Conservation (phyloP, 2,329 filamentous ascomycete species). For the Ascochyta lentis region DNA sequence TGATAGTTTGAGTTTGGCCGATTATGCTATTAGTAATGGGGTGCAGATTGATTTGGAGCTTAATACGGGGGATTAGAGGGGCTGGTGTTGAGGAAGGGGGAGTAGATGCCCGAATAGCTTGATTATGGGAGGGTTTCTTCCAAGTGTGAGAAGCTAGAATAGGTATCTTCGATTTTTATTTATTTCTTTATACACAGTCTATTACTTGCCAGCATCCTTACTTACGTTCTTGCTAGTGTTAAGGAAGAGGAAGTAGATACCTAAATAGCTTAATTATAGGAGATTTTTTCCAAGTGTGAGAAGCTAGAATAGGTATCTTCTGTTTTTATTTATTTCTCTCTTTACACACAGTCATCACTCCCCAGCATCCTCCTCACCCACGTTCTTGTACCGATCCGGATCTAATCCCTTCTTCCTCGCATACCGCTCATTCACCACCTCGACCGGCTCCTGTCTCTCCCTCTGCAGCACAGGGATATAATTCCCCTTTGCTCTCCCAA, state of each 20-base stretch:
- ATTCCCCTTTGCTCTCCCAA: conserved; percentile 60
- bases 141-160: too few species aligned
- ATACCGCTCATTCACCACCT: conserved; percentile 68
- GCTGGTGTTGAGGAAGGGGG: too few species aligned
- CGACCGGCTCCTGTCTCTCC: conserved; percentile 63
- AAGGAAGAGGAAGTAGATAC: too few species aligned
- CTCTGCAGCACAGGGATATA: conserved; percentile 65
- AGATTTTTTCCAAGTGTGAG: too few species aligned
- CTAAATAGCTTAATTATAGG: too few species aligned
- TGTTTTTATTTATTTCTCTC: not conserved
- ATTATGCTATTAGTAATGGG: conserved; percentile 94
- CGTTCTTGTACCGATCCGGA: conserved; percentile 15
- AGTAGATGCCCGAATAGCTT: too few species aligned
- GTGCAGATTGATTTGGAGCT: conserved; percentile 65
- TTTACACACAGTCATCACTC: conserved; percentile 23
- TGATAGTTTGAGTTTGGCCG: conserved; percentile 83
- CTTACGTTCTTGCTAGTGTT: too few species aligned
- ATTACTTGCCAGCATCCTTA: conserved; percentile 37
- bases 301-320: too few species aligned
- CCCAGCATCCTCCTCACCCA: conserved; percentile 38
- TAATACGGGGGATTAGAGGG: conserved; percentile 43
- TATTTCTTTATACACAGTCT: not conserved
- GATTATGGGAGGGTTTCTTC: too few species aligned
- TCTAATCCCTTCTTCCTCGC: conserved; percentile 58
- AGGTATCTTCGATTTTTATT: too few species aligned